phyloP scores from a whole-genome alignment of 768 basidiomycete species.

The Dendrothele bispora region DNA sequence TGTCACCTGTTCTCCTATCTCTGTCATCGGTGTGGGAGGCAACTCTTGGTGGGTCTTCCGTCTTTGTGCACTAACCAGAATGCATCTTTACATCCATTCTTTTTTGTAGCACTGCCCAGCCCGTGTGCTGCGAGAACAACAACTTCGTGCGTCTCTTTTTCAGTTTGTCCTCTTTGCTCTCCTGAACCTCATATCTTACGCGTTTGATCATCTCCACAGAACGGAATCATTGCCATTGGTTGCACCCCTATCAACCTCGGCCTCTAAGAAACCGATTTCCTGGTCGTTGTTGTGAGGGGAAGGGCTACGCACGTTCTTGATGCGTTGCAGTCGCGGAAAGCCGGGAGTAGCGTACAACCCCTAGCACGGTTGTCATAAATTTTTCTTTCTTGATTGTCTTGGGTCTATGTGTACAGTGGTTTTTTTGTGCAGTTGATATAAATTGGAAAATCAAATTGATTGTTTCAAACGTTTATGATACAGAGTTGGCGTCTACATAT shows the following conservation, averaged over 20 bases:
- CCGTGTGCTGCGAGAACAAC: slow-evolving; percentile 39
- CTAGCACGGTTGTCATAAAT: too few species aligned
- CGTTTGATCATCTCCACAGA: slow-evolving; percentile 15
- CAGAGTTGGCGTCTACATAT: too few species aligned
- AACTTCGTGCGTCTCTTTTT: slow-evolving; percentile 28
- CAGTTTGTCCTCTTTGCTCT: not conserved
- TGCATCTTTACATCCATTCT: not conserved
- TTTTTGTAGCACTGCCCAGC: slow-evolving; percentile 23
- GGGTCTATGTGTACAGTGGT: not conserved
- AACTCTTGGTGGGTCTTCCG: too few species aligned
- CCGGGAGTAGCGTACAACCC: too few species aligned
- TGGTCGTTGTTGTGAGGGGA: not conserved
- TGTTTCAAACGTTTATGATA: too few species aligned
- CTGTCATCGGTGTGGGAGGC: too few species aligned
- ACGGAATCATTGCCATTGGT: slow-evolving; percentile 35
- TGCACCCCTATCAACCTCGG: slow-evolving; percentile 37
- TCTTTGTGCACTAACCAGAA: not conserved
- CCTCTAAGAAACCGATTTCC: slow-evolving; percentile 16
- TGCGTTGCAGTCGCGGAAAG: not conserved
- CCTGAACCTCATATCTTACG: not conserved
- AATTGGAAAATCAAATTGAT: not conserved
- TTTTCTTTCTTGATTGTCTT: not conserved
- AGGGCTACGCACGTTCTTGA: not conserved
- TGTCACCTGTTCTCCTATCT: slow-evolving; percentile 31
- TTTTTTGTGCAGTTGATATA: not conserved